Conservation (phyloP, 1,284 basidiomycete genomes). For the Vanrija sp. region DNA sequence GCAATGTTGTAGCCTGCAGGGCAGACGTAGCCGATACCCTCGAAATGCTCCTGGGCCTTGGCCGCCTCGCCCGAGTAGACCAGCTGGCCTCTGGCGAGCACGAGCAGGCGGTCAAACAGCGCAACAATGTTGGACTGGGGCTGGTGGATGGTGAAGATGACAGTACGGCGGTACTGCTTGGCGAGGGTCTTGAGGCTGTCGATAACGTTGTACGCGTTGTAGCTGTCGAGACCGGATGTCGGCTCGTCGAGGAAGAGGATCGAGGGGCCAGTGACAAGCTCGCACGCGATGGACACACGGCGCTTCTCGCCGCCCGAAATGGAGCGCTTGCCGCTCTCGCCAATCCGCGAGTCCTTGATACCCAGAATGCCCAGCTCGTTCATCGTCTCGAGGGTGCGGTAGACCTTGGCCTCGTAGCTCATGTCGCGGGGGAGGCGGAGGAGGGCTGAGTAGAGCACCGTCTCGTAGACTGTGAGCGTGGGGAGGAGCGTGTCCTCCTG, state of each 20-base stretch:
- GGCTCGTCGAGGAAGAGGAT: constrained; percentile 96
- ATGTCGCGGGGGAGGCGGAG: constrained; percentile 87
- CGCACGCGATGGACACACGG: constrained; percentile 94
- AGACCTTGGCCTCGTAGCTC: constrained; percentile 89
- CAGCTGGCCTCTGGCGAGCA: constrained; percentile 76
- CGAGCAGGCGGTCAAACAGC: constrained; percentile 84
- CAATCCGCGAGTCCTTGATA: constrained; percentile 86
- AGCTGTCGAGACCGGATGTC: constrained; percentile 89
- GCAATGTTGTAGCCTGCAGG: constrained; percentile 96
- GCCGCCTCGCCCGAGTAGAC: constrained; percentile 75
- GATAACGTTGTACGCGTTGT: constrained; percentile 91
- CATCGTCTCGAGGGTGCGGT: constrained; percentile 90
- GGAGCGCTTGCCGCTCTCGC: constrained; percentile 70
- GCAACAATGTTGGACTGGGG: constrained; percentile 97
- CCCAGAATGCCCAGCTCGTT: constrained; percentile 88
- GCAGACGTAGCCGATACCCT: constrained; percentile 72
- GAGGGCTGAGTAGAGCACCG: constrained; percentile 87
- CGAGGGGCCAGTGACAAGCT: constrained; percentile 91
- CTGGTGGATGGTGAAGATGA: constrained; percentile 96
- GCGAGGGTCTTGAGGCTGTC: constrained; percentile 82
- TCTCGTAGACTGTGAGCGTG: constrained; percentile 96
- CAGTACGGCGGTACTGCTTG: constrained; percentile 75
- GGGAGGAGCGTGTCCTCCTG: constrained; percentile 97
- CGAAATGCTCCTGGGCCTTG: constrained; percentile 76
- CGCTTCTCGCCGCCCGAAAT: constrained; percentile 96